phyloP scores from a whole-genome alignment of 2,329 filamentous ascomycete genomes.

The Aaosphaeria pasadenensis region DNA sequence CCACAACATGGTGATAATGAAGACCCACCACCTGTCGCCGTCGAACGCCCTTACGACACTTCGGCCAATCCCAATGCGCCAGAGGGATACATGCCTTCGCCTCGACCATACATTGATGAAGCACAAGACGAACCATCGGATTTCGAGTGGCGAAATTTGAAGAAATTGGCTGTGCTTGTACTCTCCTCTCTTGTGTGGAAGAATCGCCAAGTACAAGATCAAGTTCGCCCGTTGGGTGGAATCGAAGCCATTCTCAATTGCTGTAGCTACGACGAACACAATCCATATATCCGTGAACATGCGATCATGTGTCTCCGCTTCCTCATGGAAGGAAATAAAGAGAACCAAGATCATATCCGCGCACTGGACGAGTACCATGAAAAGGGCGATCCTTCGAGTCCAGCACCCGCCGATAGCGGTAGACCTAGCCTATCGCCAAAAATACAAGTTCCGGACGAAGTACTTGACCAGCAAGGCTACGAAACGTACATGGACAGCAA shows the following conservation, averaged over 20 bases:
- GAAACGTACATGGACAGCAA: conserved; percentile 50
- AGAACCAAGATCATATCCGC: conserved; percentile 69
- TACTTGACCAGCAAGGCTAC: conserved; percentile 48
- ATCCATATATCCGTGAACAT: conserved; percentile 88
- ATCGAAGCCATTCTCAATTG: conserved; percentile 86
- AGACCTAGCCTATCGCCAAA: conserved; percentile 15
- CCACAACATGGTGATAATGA: conserved; percentile 24
- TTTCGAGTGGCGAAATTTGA: conserved; percentile 78
- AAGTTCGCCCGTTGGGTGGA: conserved; percentile 80
- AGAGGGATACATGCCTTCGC: conserved; percentile 43
- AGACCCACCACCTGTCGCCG: conserved; percentile 38
- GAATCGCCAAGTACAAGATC: conserved; percentile 77
- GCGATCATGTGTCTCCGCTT: conserved; percentile 53
- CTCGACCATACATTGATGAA: conserved; percentile 47
- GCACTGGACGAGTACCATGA: conserved; percentile 49
- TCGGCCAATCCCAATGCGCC: conserved; percentile 41
- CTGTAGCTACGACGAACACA: conserved; percentile 87
- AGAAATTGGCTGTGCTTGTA: conserved; percentile 88
- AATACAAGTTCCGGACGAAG: conserved; percentile 44
- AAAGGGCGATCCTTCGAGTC: conserved; percentile 10
- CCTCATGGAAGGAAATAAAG: conserved; percentile 69
- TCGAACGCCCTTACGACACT: conserved; percentile 65
- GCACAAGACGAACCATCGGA: conserved; percentile 59
- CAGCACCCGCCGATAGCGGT: conserved; percentile 1
- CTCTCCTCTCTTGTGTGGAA: conserved; percentile 88